These are phyloP conservation scores for Mucor saturninus DNA, from an alignment of 371 early-diverging fungal genomes.

Conservation along the genomic window DNA sequence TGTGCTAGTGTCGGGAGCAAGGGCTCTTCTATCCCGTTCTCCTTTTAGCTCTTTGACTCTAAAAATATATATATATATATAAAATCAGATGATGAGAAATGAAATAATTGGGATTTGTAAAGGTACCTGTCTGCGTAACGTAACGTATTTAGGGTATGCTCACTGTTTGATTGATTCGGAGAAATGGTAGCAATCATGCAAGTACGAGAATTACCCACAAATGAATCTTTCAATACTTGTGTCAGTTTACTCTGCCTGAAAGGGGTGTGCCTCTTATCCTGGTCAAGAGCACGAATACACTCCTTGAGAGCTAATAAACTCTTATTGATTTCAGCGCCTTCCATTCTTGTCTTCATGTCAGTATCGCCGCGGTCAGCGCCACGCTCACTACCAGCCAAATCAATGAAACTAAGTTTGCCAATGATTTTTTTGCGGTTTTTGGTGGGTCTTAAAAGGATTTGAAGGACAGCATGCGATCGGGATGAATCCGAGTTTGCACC, in stretches of 20 bases:
- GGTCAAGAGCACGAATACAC: conserved; percentile 97
- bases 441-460: conserved; percentile 70
- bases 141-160: conserved; percentile 98
- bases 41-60: conserved; percentile 92
- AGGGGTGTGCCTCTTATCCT: conserved; percentile 94
- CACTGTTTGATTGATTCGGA: conserved; percentile 90
- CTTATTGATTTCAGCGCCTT: conserved; percentile 99
- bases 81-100: neutral
- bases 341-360: conserved; percentile 91
- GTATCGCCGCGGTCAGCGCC: conserved; percentile 96
- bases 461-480: conserved; percentile 93
- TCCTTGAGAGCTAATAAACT: conserved; percentile 97
- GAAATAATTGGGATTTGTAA: neutral
- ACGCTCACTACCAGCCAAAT: conserved; percentile 93
- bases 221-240: conserved; percentile 96
- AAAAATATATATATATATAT: neutral
- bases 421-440: conserved; percentile 57
- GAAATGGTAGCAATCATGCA: conserved; percentile 98
- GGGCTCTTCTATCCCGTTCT: conserved; percentile 42
- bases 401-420: conserved; percentile 85
- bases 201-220: conserved; percentile 96
- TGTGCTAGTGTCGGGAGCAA: conserved; percentile 7
- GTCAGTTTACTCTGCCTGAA: conserved; percentile 98
- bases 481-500: conserved; percentile 82
- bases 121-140: conserved; percentile 95